Percentiles rank a stretch among this genome's conserved stretches.
These are phyloP conservation scores for Calonectria honghensis DNA, from an alignment of 2,329 filamentous ascomycete species.

Conservation along the genomic window DNA sequence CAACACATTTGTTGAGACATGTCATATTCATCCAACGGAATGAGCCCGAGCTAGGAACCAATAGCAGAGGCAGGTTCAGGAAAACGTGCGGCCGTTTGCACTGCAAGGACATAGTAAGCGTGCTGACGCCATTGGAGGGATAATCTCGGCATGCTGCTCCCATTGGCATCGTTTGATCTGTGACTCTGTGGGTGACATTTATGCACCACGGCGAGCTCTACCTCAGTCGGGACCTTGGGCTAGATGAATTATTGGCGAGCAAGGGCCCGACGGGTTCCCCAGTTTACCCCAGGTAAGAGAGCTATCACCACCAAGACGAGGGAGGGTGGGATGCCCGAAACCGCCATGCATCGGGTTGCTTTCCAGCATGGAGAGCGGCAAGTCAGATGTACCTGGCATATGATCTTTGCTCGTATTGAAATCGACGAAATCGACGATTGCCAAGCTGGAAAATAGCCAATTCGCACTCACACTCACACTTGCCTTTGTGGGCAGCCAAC, in stretches of 20 bases:
- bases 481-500: background rate
- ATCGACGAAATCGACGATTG: no score
- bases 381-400: slow-evolving; percentile 8
- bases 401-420: background rate
- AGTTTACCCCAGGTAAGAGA: background rate
- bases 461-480: background rate
- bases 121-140: slow-evolving; percentile 13
- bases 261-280: background rate
- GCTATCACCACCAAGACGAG: background rate
- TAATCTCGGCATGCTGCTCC: slow-evolving; percentile 1
- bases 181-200: slow-evolving; percentile 12
- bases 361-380: background rate
- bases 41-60: slow-evolving; percentile 8
- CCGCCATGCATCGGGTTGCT: background rate
- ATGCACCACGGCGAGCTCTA: slow-evolving; percentile 10
- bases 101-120: slow-evolving; percentile 4
- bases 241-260: slow-evolving; percentile 10
- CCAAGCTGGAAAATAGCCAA: background rate
- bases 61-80: background rate
- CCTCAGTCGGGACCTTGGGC: slow-evolving; percentile 5
- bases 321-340: background rate
- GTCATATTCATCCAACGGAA: slow-evolving; percentile 3
- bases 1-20: background rate
- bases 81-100: slow-evolving; percentile 1
- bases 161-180: slow-evolving; percentile 8